A percentile compares a stretch with the other conserved stretches of the same genome.
These are phyloP conservation scores for Tephrocybe sp. DNA, from an alignment of 768 basidiomycete species.

Conservation along the genomic window DNA sequence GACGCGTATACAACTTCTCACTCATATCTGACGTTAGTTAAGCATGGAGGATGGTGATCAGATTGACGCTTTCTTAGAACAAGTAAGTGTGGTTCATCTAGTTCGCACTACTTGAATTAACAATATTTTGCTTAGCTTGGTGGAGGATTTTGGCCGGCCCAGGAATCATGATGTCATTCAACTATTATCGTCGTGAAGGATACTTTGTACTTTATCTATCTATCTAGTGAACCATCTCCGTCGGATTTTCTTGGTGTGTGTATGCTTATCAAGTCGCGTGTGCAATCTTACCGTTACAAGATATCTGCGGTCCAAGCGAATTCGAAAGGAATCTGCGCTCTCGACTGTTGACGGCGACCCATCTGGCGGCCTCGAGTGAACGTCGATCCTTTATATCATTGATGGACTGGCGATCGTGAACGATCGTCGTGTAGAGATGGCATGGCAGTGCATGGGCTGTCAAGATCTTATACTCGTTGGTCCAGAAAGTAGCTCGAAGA, in stretches of 20 bases:
- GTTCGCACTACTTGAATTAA: not conserved
- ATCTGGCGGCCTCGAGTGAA: no score
- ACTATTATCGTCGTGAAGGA: not conserved
- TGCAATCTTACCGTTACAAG: not conserved
- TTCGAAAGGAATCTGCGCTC: no score
- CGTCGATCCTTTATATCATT: no score
- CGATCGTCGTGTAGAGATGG: no score
- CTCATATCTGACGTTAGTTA: no score
- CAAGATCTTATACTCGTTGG: no score
- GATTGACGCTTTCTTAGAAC: constrained; percentile 21
- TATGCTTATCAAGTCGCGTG: not conserved
- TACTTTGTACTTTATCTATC: constrained; percentile 12
- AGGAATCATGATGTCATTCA: constrained; percentile 7
- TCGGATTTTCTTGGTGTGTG: constrained; percentile 5
- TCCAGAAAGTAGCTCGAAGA: no score
- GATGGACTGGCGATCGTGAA: no score
- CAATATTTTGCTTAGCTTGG: constrained; percentile 11
- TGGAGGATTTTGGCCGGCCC: constrained; percentile 11
- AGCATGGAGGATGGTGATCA: constrained; percentile 23
- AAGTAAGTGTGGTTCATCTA: constrained; percentile 15
- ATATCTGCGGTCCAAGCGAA: no score
- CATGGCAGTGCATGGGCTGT: no score
- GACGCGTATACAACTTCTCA: no score
- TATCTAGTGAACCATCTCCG: constrained; percentile 6
- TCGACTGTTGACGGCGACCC: no score